Conservation (phyloP, 2,329 filamentous ascomycete species). For the Colletotrichum cereale region DNA sequence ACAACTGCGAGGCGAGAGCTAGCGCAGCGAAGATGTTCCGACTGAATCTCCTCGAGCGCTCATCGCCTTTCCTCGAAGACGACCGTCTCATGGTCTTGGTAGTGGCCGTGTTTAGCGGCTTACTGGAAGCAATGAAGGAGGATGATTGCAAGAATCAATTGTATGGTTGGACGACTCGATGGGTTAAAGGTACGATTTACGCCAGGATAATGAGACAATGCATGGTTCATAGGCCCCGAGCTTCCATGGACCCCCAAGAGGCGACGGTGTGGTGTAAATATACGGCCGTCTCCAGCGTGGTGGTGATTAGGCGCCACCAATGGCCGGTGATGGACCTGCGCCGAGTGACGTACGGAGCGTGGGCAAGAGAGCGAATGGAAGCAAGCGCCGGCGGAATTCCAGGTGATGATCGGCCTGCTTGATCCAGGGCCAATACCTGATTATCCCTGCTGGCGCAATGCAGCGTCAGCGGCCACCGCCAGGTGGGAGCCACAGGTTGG, state of each 20-base stretch:
- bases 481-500: conserved; percentile 32
- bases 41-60: neutral
- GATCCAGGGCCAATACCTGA: conserved; percentile 40
- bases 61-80: conserved; percentile 22
- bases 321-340: conserved; percentile 20
- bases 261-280: conserved; percentile 29
- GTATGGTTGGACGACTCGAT: neutral
- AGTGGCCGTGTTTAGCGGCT: neutral
- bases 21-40: conserved; percentile 19
- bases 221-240: conserved; percentile 26
- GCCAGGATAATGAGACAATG: conserved; percentile 16
- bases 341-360: conserved; percentile 39
- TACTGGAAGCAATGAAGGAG: neutral
- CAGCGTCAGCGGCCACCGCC: conserved; percentile 35
- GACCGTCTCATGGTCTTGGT: conserved; percentile 22
- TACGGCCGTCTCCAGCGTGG: conserved; percentile 18
- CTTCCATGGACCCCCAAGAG: conserved; percentile 10
- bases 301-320: conserved; percentile 31
- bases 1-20: conserved; percentile 24
- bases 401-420: conserved; percentile 35
- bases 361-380: conserved; percentile 24
- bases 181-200: neutral
- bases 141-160: conserved; percentile 8
- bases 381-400: conserved; percentile 25
- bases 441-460: conserved; percentile 37